Evolutionary conservation across 2,329 filamentous ascomycete species (phyloP), one percentile per base, ranked within the genome.

Genomic region (Trichoderma polysporum): DNA sequence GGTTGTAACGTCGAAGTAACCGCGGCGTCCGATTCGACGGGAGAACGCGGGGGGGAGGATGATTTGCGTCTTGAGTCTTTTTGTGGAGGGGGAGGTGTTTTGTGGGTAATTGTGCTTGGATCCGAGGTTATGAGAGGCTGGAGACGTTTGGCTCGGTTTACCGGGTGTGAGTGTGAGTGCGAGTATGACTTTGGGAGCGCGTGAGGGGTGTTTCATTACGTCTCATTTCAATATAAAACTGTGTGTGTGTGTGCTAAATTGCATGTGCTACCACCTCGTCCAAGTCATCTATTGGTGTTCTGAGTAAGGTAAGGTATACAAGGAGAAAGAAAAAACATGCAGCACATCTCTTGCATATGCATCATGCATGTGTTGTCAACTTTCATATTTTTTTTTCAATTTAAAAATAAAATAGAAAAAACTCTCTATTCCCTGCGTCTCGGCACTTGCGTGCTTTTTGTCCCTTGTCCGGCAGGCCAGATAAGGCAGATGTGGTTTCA

Each of bases 11-110:
- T 12, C 27, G 35, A 25, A 56, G 47, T 56, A 56, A 19, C 60
- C 60, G 50, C 60, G 60, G 60, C 60, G 60, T 64, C 60, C 60
- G 60, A 64, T 64, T 64, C 60, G 60, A 56, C 62, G 53, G 62
- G 31, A 49, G 19, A 65, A 65, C 62, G 62, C 62, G 62, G 62
- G 62, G 62, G 39, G 52, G 29, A 29, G 22, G 17, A 59, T 59
- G 56, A 47, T 41, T 41, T 59, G 56, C 56, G 59, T 61, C 41
- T 59, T 6, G n/a, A 19, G 6, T n/a, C n/a, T n/a, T n/a, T n/a
- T n/a, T 52, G 35, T 45, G 64, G 25, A 29, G 56, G 49, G 19
- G 15, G 4, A 0, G 27, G 7, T 41, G 47, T 10, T 25, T 7
- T 31, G 19, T 10, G 47, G 27, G 4, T 9, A 29, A 12, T n/a